These are phyloP conservation scores for Tolypocladium cylindrosporum DNA, from an alignment of 2,329 filamentous ascomycete genomes.

Conservation along the genomic window DNA sequence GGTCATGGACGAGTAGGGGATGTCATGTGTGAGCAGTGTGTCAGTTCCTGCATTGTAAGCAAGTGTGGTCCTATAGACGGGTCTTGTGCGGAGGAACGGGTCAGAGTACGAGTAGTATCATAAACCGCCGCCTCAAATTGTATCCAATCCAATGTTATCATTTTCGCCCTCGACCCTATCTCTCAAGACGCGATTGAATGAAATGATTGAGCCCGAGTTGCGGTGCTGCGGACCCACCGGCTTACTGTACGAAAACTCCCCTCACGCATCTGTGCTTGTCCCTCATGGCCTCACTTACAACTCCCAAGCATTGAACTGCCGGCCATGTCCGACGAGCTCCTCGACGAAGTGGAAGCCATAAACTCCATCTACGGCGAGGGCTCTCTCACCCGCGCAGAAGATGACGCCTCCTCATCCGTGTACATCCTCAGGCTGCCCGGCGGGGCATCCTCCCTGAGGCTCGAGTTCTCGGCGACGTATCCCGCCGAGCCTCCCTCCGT, in stretches of 20 bases:
- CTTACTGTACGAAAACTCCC: background rate
- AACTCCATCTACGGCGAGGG: conserved; percentile 72
- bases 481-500: conserved; percentile 65
- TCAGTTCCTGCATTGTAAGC: conserved; percentile 8
- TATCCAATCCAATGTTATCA: conserved; percentile 14
- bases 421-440: conserved; percentile 60
- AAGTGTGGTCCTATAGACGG: conserved; percentile 18
- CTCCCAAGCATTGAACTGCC: background rate
- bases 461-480: conserved; percentile 66
- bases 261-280: background rate
- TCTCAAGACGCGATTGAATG: background rate
- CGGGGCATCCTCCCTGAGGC: conserved; percentile 44
- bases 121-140: conserved; percentile 14
- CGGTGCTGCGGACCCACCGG: background rate
- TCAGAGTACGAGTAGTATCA: conserved; percentile 8
- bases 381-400: conserved; percentile 41
- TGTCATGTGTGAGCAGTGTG: conserved; percentile 1
- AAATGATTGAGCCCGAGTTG: background rate
- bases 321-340: conserved; percentile 47
- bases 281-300: background rate
- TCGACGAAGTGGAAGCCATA: conserved; percentile 69
- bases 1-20: conserved; percentile 78
- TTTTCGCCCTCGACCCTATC: background rate
- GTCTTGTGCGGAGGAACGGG: conserved; percentile 5
- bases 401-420: conserved; percentile 18